Evolutionary conservation across 2,329 filamentous ascomycete genomes (phyloP), one percentile per base, ranked within the genome.

Genomic region (Fusarium burgessii): DNA sequence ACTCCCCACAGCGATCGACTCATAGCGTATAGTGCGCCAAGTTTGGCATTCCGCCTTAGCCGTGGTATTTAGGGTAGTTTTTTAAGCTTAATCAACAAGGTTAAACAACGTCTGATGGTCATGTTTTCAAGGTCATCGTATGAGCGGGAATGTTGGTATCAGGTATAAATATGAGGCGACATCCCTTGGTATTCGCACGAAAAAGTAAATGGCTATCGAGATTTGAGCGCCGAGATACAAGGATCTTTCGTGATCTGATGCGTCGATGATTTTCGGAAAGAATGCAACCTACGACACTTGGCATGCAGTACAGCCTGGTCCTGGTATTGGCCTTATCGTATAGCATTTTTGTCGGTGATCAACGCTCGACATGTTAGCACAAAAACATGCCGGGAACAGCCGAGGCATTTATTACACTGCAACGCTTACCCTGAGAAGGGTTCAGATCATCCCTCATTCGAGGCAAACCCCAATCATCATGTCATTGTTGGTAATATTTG

Each of bases 71-170:
- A 27, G 33, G 43, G 42, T 49, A 18, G 29, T 46, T 55, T 55
- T 68, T 68, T 68, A 68, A 68, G 65, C 65, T 68, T 68, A 68
- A 68, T 14, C 23, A 14, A 15, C 56, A 50, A 67, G 64, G 56
- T 62, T 67, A 67, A 67, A 18, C 49, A 27, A 42, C 46, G 6
- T 41, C 55, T 40, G n/a, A 54, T 54, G 56, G 42, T 51, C 36
- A 45, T 55, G 20, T 33, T 46, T 33, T 45, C 27, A 23, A 11
- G n/a, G 4, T 14, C 9, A 55, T 55, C 45, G 52, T 41, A 66
- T 51, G 14, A 66, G 45, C 7, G 2, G 8, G 7, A n/a, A 29
- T 29, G 2, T 25, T 23, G 9, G 6, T 11, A 55, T 46, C 51
- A 45, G 51, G 17, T 12, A 55, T 55, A 55, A 45, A 33, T 25